Evolutionary conservation across 2,329 filamentous ascomycete genomes (phyloP).

Genomic region (Tympanopsis confertula): DNA sequence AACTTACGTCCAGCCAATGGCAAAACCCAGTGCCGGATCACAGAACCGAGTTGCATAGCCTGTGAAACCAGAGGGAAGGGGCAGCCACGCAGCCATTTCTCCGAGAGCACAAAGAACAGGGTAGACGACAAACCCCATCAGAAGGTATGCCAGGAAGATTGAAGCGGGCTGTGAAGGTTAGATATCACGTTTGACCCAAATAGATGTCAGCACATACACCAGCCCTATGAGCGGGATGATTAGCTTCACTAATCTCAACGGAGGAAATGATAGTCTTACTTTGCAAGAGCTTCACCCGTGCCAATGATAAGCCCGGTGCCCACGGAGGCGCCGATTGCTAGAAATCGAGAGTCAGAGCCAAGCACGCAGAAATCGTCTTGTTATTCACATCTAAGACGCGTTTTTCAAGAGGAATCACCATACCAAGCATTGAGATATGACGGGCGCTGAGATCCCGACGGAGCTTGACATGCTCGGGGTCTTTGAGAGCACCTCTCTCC

Average conservation of each 20-base stretch:
- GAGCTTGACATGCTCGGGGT: not conserved
- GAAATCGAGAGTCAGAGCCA: not conserved
- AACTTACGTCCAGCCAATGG: slow-evolving; percentile 59
- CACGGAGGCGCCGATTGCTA: slow-evolving; percentile 62
- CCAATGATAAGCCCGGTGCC: slow-evolving; percentile 67
- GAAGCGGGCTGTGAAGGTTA: slow-evolving; percentile 39
- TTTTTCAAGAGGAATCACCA: not conserved
- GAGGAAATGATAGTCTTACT: slow-evolving; percentile 22
- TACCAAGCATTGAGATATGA: slow-evolving; percentile 1
- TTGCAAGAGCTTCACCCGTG: slow-evolving; percentile 40
- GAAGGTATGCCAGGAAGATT: slow-evolving; percentile 59
- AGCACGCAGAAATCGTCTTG: not conserved
- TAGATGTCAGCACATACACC: slow-evolving; percentile 3
- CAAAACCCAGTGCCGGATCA: slow-evolving; percentile 71
- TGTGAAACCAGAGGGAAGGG: slow-evolving; percentile 67
- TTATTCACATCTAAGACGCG: too few relatives aligned
- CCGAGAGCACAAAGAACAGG: slow-evolving; percentile 72
- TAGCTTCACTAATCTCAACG: slow-evolving; percentile 12
- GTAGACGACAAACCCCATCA: slow-evolving; percentile 64
- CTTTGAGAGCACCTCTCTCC: not conserved
- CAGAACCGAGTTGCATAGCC: slow-evolving; percentile 71
- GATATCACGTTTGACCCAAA: slow-evolving; percentile 20
- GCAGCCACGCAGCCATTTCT: slow-evolving; percentile 77
- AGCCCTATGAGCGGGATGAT: slow-evolving; percentile 7
- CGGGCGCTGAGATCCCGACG: not conserved